Percentiles rank a stretch among this genome's conserved stretches.
These are phyloP conservation scores for Talaromyces sp. DNA, from an alignment of 2,329 filamentous ascomycete species.

Conservation along the genomic window DNA sequence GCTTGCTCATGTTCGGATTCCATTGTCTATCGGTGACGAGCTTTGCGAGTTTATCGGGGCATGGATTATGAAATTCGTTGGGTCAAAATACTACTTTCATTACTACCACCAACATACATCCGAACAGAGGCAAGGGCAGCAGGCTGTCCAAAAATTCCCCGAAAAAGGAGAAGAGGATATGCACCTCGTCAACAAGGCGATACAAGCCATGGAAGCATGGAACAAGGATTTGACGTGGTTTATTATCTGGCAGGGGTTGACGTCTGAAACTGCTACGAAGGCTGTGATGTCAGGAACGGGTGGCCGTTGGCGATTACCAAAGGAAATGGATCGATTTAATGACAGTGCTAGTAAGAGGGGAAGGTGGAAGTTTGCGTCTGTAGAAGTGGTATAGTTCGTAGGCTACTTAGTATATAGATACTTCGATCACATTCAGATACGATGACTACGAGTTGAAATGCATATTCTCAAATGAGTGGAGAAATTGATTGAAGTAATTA, in stretches of 20 bases:
- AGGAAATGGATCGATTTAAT: conserved; percentile 30
- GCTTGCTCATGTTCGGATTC: conserved; percentile 40
- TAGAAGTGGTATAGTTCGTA: conserved; percentile 27
- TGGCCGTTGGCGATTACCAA: conserved; percentile 8
- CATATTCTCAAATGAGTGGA: conserved; percentile 6
- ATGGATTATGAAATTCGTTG: conserved; percentile 39
- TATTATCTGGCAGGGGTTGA: conserved; percentile 33
- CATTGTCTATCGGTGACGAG: conserved; percentile 41
- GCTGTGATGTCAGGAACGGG: neutral
- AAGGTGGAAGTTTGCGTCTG: conserved; percentile 34
- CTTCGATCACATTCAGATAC: neutral
- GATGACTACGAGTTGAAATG: neutral
- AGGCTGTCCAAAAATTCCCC: neutral
- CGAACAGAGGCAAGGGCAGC: neutral
- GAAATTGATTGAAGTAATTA: conserved; percentile 1
- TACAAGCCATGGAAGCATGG: conserved; percentile 43
- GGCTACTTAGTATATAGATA: neutral
- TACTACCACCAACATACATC: neutral
- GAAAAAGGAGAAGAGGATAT: conserved; percentile 21
- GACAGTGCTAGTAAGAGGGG: conserved; percentile 27
- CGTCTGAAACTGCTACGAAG: neutral
- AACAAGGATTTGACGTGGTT: conserved; percentile 45
- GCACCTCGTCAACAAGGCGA: conserved; percentile 31
- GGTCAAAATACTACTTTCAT: conserved; percentile 31
- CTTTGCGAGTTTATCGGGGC: conserved; percentile 40